phyloP scores from a whole-genome alignment of 345 rosid genomes.

The Rhodomyrtus tomentosa region DNA sequence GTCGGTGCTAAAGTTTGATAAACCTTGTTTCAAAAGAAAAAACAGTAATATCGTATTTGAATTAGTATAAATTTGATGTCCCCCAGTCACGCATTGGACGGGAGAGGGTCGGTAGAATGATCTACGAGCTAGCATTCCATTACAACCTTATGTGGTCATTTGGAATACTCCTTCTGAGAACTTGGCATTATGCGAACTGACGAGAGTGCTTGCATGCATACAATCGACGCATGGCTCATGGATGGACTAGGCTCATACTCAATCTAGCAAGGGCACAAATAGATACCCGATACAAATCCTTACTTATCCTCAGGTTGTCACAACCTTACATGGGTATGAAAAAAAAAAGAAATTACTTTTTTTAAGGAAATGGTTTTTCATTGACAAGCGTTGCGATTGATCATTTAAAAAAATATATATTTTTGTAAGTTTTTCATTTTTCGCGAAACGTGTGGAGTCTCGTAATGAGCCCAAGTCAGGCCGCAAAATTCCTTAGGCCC shows the following conservation, averaged over 20 bases:
- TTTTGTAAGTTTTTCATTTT: not conserved
- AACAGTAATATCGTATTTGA: not conserved
- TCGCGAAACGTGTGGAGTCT: rapidly evolving
- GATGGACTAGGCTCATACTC: not conserved
- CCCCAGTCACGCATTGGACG: not conserved
- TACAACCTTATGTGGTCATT: not conserved
- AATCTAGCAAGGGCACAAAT: not conserved
- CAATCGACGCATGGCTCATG: too few relatives aligned
- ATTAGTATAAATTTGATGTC: not conserved
- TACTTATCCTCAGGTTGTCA: not conserved
- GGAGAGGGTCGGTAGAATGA: not conserved
- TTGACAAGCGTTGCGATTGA: not conserved
- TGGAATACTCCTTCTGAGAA: not conserved
- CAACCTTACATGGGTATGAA: not conserved
- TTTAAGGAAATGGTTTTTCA: not conserved
- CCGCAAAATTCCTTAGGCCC: too few relatives aligned
- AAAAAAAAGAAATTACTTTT: not conserved
- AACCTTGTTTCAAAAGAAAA: not conserved
- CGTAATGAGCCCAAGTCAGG: not conserved
- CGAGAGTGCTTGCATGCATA: rapidly evolving
- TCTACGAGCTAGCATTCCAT: not conserved
- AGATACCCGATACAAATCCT: not conserved
- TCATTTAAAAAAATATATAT: not conserved
- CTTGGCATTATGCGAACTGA: rapidly evolving
- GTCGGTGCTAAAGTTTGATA: not conserved